A percentile compares a stretch with the other conserved stretches of the same genome.
Evolutionary conservation across 2,329 filamentous ascomycete species (phyloP).

Genomic region (Aspergillus udagawae): DNA sequence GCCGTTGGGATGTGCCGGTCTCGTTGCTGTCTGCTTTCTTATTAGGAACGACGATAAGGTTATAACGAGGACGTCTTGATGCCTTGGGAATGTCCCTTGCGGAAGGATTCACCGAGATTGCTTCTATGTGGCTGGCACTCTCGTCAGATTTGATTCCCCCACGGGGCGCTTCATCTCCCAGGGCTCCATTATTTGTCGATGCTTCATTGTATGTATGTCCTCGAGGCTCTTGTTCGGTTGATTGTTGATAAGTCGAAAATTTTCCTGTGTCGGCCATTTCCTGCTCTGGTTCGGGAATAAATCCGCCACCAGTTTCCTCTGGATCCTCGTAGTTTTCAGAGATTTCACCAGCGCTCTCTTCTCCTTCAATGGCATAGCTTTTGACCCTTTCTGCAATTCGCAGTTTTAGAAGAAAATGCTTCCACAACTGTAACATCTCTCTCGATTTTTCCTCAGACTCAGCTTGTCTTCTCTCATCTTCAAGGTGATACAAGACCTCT

Average conservation of each 20-base stretch:
- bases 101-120: background rate
- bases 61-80: slow-evolving; percentile 20
- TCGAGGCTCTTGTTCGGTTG: too few relatives aligned
- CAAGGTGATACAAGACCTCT: slow-evolving; percentile 64
- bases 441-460: slow-evolving; percentile 54
- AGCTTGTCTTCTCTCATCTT: slow-evolving; percentile 60
- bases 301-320: slow-evolving; percentile 33
- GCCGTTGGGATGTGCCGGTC: background rate
- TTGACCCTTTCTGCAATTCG: slow-evolving; percentile 70
- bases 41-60: slow-evolving; percentile 28
- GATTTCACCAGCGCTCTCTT: slow-evolving; percentile 35
- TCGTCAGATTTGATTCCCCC: slow-evolving; percentile 20
- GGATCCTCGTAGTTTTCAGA: slow-evolving; percentile 20
- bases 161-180: slow-evolving; percentile 8
- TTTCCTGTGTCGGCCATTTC: slow-evolving; percentile 3
- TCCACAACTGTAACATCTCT: slow-evolving; percentile 54
- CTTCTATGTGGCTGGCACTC: background rate
- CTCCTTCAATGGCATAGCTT: slow-evolving; percentile 43
- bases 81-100: background rate
- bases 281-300: slow-evolving; percentile 32
- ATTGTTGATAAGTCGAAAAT: background rate
- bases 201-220: background rate
- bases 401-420: slow-evolving; percentile 58
- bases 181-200: background rate
- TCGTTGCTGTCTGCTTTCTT: background rate